phyloP scores from a whole-genome alignment of 129 eudicot species.

The Lactuca sativa region DNA sequence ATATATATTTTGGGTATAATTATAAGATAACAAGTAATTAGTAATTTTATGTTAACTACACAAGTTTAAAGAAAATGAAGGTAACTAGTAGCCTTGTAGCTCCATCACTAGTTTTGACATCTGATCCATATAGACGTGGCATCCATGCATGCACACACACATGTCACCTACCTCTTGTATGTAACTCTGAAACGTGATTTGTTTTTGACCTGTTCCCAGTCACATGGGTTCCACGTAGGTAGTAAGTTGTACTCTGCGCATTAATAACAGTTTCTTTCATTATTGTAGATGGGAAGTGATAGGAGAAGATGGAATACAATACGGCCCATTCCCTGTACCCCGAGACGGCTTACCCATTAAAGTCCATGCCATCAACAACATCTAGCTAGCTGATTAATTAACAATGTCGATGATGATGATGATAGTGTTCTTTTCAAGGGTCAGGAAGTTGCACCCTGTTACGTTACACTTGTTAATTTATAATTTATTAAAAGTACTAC shows the following conservation, averaged over 20 bases:
- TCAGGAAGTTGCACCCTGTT: conserved; percentile 19
- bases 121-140: not conserved
- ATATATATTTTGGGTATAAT: not conserved
- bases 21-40: not conserved
- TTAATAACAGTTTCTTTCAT: not conserved
- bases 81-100: not conserved
- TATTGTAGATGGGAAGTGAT: conserved; percentile 66
- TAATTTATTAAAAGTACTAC: not conserved
- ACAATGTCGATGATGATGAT: not conserved
- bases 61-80: not conserved
- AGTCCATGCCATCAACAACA: conserved; percentile 10
- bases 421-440: conserved; percentile 17
- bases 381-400: not conserved
- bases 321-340: conserved; percentile 83
- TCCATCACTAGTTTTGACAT: not conserved
- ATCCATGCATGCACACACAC: not conserved
- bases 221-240: not conserved
- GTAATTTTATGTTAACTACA: not conserved
- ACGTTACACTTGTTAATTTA: conserved; percentile 21
- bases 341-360: conserved; percentile 62
- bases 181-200: conserved; percentile 5
- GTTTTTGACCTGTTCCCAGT: not conserved
- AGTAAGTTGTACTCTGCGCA: not conserved
- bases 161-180: not conserved
- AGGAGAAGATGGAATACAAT: conserved; percentile 72